Evolutionary conservation across 2,329 filamentous ascomycete species (phyloP).

Genomic region (Colletotrichum tabaci): DNA sequence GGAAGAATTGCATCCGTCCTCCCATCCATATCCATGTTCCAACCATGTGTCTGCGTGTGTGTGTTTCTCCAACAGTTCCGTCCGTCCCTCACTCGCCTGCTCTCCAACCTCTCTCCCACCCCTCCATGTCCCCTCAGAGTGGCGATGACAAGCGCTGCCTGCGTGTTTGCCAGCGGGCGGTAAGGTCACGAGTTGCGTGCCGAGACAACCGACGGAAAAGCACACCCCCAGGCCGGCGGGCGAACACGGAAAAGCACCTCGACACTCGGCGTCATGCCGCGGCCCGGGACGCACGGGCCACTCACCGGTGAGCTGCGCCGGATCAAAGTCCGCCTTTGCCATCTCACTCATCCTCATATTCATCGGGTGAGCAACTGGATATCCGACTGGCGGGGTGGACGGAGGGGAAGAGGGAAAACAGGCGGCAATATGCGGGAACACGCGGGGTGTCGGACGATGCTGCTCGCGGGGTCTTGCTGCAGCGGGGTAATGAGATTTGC

Average conservation of each 20-base stretch:
- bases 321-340: not conserved
- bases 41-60: not conserved
- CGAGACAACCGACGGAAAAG: conserved; percentile 40
- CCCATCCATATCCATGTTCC: conserved; percentile 25
- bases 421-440: conserved; percentile 1
- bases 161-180: not conserved
- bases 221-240: not conserved
- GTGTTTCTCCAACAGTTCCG: conserved; percentile 26
- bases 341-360: not conserved
- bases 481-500: not conserved
- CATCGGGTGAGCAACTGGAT: not conserved
- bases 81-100: conserved; percentile 15
- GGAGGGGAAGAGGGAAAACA: not conserved
- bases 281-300: conserved; percentile 26
- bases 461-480: not conserved
- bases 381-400: conserved; percentile 12
- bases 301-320: conserved; percentile 7
- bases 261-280: not conserved
- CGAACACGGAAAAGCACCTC: conserved; percentile 27
- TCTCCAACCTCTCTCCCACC: conserved; percentile 18
- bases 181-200: conserved; percentile 17
- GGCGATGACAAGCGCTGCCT: conserved; percentile 1
- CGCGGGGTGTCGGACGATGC: conserved; percentile 21
- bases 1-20: not conserved
- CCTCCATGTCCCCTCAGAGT: not conserved